Evolutionary conservation across 2,329 filamentous ascomycete species (phyloP).

Genomic region (Alternaria consortialis): DNA sequence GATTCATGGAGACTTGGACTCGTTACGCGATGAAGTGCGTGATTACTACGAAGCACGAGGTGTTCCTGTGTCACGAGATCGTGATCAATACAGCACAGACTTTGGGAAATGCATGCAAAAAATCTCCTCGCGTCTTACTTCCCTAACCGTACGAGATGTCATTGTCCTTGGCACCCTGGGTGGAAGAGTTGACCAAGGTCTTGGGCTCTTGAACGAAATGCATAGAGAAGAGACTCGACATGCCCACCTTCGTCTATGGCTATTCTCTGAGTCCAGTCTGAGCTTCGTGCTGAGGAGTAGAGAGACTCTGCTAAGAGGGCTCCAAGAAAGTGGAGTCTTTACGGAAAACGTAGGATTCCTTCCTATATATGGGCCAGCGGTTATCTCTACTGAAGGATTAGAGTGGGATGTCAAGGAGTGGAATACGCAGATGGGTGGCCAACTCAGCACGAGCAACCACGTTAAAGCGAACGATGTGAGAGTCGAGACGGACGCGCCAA

Average conservation of each 20-base stretch:
- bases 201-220: conserved; percentile 88
- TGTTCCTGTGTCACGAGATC: conserved; percentile 72
- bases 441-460: conserved; percentile 62
- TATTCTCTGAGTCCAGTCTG: conserved; percentile 82
- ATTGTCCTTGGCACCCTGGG: conserved; percentile 85
- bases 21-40: conserved; percentile 69
- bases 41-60: conserved; percentile 71
- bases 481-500: conserved; percentile 53
- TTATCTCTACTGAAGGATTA: conserved; percentile 81
- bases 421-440: conserved; percentile 66
- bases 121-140: conserved; percentile 57
- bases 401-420: conserved; percentile 92
- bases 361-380: conserved; percentile 78
- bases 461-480: conserved; percentile 52
- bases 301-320: conserved; percentile 72
- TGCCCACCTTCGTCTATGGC: conserved; percentile 67
- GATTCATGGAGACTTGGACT: conserved; percentile 93
- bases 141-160: conserved; percentile 63
- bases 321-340: conserved; percentile 63
- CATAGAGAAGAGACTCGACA: conserved; percentile 62
- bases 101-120: conserved; percentile 81
- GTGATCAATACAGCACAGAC: conserved; percentile 89
- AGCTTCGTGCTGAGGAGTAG: conserved; percentile 81
- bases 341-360: conserved; percentile 86
- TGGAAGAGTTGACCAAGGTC: conserved; percentile 89